A percentile compares a stretch with the other conserved stretches of the same genome.
phyloP scores from a whole-genome alignment of 2,329 filamentous ascomycete genomes.

The Nectriaceae sp. region DNA sequence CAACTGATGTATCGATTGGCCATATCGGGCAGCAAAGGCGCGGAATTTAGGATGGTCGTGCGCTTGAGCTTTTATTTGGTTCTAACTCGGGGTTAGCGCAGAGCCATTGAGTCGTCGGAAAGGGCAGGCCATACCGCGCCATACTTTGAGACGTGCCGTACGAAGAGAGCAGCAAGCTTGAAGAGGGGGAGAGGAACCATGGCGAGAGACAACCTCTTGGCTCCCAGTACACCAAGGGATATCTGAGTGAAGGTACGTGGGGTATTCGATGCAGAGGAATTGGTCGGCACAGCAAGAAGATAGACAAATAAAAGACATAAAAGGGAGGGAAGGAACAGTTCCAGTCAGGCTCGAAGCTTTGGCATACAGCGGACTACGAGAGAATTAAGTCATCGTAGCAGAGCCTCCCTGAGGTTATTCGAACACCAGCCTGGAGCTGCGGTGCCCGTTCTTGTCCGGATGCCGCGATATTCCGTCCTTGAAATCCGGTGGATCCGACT shows the following conservation, averaged over 20 bases:
- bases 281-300: no score
- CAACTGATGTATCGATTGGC: constrained; percentile 65
- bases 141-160: constrained; percentile 69
- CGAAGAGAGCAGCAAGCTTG: constrained; percentile 65
- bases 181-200: constrained; percentile 70
- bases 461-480: constrained; percentile 10
- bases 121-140: constrained; percentile 57
- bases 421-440: constrained; percentile 1
- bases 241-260: neutral
- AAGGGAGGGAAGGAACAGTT: neutral
- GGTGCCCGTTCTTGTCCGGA: constrained; percentile 6
- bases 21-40: constrained; percentile 60
- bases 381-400: neutral
- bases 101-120: neutral
- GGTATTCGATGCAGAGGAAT: no score
- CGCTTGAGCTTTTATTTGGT: constrained; percentile 65
- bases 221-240: constrained; percentile 11
- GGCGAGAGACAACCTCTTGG: constrained; percentile 21
- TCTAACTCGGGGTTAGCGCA: constrained; percentile 43
- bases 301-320: no score
- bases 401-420: neutral
- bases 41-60: constrained; percentile 66
- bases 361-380: no score
- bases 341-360: neutral
- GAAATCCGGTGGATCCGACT: neutral